phyloP scores from a whole-genome alignment of 2,329 filamentous ascomycete genomes.

The Triangularia setosa region DNA sequence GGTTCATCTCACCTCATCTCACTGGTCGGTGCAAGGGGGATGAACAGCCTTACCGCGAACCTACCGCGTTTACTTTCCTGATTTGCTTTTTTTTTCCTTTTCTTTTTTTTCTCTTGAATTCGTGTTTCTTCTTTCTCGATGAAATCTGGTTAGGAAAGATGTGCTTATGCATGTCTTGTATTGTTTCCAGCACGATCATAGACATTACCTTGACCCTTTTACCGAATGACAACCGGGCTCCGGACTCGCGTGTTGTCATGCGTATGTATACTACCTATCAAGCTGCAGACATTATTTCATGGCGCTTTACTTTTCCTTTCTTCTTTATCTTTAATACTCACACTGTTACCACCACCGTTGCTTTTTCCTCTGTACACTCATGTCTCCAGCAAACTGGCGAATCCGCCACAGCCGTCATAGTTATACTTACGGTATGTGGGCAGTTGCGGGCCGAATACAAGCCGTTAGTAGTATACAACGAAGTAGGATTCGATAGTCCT shows the following conservation, averaged over 20 bases:
- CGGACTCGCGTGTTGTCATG: not conserved
- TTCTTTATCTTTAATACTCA: not conserved
- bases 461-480: not conserved
- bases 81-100: not conserved
- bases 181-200: no score
- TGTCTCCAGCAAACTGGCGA: not conserved
- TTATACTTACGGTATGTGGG: not conserved
- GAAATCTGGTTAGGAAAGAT: not conserved
- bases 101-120: not conserved
- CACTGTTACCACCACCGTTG: not conserved
- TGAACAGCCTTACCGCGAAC: not conserved
- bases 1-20: not conserved
- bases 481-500: not conserved
- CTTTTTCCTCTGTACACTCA: not conserved
- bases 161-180: not conserved
- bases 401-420: not conserved
- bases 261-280: not conserved
- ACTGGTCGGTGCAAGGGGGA: not conserved
- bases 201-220: not conserved
- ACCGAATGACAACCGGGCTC: not conserved
- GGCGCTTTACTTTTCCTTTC: not conserved
- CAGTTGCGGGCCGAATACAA: not conserved
- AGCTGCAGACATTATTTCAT: not conserved
- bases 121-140: not conserved
- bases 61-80: not conserved